These are phyloP conservation scores for Gossypium rotundifolium DNA, from an alignment of 345 rosid genomes.

Conservation along the genomic window DNA sequence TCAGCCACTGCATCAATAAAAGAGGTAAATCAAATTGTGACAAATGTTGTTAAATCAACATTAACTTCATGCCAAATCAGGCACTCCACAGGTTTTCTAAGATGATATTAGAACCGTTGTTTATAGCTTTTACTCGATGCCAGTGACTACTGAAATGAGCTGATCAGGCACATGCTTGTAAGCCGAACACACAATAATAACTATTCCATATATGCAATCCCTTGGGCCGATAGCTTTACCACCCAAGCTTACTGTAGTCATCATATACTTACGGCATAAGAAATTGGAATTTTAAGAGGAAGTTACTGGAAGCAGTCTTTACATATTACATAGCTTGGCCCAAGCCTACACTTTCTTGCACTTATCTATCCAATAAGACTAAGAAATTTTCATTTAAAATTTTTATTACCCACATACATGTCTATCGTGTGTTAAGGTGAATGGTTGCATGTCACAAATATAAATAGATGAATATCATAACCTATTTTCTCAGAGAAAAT, in stretches of 20 bases:
- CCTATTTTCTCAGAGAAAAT: slow-evolving; percentile 1
- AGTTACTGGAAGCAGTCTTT: neutral
- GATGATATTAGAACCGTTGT: neutral
- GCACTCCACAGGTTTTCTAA: neutral
- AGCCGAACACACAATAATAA: neutral
- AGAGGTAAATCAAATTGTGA: slow-evolving; percentile 13
- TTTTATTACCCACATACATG: neutral
- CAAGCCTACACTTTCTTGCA: neutral
- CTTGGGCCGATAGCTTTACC: neutral
- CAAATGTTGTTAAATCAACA: neutral
- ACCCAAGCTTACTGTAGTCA: neutral
- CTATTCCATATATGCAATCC: neutral
- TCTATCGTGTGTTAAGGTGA: neutral
- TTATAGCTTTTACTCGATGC: neutral
- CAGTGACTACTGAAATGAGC: neutral
- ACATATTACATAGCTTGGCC: neutral
- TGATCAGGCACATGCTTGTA: neutral
- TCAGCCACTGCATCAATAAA: slow-evolving; percentile 48
- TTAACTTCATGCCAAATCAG: slow-evolving; percentile 7
- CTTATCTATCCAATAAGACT: neutral
- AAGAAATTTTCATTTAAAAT: neutral
- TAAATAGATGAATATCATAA: neutral
- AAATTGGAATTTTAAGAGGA: neutral
- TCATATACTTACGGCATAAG: neutral
- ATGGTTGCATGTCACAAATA: neutral